phyloP scores from a whole-genome alignment of 192 early-diverging fungal genomes.

The Mortierella hygrophila region DNA sequence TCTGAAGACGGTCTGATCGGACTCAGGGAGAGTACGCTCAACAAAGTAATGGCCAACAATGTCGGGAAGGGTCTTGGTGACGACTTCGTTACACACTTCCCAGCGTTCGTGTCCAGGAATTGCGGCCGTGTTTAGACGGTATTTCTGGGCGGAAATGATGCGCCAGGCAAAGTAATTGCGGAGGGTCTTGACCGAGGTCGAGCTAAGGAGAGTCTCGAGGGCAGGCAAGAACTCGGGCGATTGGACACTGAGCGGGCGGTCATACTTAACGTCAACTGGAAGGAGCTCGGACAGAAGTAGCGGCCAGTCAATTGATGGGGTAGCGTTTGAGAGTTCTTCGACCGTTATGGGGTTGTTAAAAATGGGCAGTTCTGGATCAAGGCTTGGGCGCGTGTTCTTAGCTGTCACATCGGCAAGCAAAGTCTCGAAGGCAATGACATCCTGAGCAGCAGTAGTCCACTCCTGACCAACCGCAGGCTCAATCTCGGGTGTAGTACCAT shows the following conservation, averaged over 20 bases:
- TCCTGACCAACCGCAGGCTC: too few species aligned
- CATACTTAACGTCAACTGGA: conserved; percentile 7
- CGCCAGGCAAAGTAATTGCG: conserved; percentile 66
- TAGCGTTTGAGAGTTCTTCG: conserved; percentile 19
- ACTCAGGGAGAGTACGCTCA: conserved; percentile 42
- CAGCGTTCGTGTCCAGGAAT: conserved; percentile 19
- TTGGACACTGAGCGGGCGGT: conserved; percentile 34
- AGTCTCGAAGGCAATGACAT: conserved; percentile 64
- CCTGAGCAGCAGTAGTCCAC: conserved; percentile 24
- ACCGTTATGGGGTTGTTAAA: background rate
- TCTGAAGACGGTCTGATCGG: conserved; percentile 38
- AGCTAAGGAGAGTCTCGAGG: conserved; percentile 31
- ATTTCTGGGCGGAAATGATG: conserved; percentile 36
- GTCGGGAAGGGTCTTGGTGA: conserved; percentile 38
- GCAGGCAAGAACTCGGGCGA: conserved; percentile 44
- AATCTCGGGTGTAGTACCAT: too few species aligned
- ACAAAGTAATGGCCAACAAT: conserved; percentile 59
- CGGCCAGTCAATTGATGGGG: conserved; percentile 46
- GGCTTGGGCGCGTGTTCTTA: background rate
- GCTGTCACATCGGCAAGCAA: conserved; percentile 56
- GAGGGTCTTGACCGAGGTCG: conserved; percentile 24
- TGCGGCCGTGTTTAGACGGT: conserved; percentile 19
- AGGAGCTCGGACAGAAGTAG: conserved; percentile 21
- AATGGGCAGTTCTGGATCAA: background rate
- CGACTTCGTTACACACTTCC: conserved; percentile 40